Percentiles rank a stretch among this genome's conserved stretches.
phyloP scores from a whole-genome alignment of 2,329 filamentous ascomycete species.

The Davidsoniella australis region DNA sequence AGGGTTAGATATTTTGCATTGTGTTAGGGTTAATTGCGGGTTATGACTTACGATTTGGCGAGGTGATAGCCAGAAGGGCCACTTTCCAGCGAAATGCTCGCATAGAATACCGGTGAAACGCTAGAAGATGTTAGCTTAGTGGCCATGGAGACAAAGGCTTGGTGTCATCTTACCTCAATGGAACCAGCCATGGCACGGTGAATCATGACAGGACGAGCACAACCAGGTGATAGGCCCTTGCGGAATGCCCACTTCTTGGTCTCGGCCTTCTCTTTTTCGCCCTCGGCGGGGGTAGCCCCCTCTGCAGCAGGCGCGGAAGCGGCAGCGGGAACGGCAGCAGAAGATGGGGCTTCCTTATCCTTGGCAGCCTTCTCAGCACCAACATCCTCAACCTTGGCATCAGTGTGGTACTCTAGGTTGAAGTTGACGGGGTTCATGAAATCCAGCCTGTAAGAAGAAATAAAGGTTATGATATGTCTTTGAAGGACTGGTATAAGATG shows the following conservation, averaged over 20 bases:
- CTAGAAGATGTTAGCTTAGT: slow-evolving; percentile 18
- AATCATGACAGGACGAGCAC: slow-evolving; percentile 70
- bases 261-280: slow-evolving; percentile 28
- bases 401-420: slow-evolving; percentile 69
- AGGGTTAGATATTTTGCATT: slow-evolving; percentile 18
- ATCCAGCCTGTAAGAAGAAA: slow-evolving; percentile 35
- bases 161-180: slow-evolving; percentile 20
- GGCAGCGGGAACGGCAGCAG: slow-evolving; percentile 17
- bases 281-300: slow-evolving; percentile 19
- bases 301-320: slow-evolving; percentile 11
- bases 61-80: slow-evolving; percentile 81
- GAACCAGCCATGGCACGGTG: slow-evolving; percentile 69
- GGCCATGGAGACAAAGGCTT: not conserved
- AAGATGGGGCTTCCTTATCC: slow-evolving; percentile 18
- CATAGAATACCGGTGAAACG: slow-evolving; percentile 56
- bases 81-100: slow-evolving; percentile 75
- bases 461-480: not conserved
- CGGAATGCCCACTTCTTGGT: slow-evolving; percentile 20
- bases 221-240: slow-evolving; percentile 45
- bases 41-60: slow-evolving; percentile 40
- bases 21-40: not conserved
- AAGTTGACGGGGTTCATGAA: slow-evolving; percentile 59
- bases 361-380: slow-evolving; percentile 13
- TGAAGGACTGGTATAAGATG: not conserved
- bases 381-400: slow-evolving; percentile 31